These are phyloP conservation scores for Thraustochytrium striatum DNA, from an alignment of 352 stramenopile species.

Conservation along the genomic window DNA sequence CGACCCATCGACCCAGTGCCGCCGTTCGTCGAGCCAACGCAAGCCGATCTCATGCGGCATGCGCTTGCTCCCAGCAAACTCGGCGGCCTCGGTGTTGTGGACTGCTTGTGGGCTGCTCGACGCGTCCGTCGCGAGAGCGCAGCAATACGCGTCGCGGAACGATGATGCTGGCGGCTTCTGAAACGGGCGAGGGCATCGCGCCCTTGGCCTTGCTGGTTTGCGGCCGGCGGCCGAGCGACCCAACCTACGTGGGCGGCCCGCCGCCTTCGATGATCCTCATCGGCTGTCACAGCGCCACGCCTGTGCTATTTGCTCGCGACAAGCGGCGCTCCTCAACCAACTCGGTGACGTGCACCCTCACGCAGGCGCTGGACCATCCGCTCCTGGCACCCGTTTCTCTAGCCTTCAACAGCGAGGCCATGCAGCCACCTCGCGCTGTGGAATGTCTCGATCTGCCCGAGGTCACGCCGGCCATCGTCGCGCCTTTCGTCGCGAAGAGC, in stretches of 20 bases:
- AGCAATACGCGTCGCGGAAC: no score
- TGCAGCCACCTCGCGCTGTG: not conserved
- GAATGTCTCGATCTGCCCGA: constrained; percentile 8
- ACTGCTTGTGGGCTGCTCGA: not conserved
- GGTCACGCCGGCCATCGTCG: not conserved
- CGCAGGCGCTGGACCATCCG: constrained; percentile 2
- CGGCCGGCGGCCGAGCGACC: not conserved
- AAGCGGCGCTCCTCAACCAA: not conserved
- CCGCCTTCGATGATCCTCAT: constrained; percentile 5
- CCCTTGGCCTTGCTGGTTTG: constrained; percentile 13
- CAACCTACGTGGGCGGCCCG: not conserved
- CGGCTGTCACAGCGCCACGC: not conserved
- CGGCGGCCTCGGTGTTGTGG: not conserved
- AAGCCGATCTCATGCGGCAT: not conserved
- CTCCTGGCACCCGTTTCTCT: not conserved
- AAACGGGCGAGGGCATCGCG: not conserved
- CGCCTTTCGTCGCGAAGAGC: constrained; percentile 19
- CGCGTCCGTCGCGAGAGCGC: no score
- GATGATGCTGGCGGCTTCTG: not conserved
- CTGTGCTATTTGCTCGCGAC: constrained; percentile 7
- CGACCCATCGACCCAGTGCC: not conserved
- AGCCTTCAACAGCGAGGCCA: not conserved
- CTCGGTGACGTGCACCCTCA: constrained; percentile 9
- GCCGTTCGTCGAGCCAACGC: not conserved
- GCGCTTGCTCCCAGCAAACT: not conserved